Evolutionary conservation across 148 eudicot species (phyloP).

Genomic region (Fallopia convolvulus): DNA sequence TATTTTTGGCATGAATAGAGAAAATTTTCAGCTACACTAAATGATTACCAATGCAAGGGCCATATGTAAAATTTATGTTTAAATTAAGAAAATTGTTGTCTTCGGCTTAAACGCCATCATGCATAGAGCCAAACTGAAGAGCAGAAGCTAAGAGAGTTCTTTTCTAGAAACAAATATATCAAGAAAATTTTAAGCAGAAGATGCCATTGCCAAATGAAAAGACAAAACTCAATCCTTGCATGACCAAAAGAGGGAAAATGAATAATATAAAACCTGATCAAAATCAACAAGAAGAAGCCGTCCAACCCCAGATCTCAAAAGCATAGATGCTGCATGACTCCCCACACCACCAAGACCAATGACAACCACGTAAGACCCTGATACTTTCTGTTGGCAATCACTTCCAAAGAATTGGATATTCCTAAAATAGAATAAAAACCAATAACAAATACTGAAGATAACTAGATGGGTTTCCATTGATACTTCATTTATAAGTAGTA

Average conservation of each 20-base stretch:
- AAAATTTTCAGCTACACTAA: background rate
- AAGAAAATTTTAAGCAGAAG: background rate
- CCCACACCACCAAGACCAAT: slow-evolving; percentile 99
- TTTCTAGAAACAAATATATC: background rate
- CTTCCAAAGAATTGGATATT: slow-evolving; percentile 93
- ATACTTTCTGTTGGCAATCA: slow-evolving; percentile 68
- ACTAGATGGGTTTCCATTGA: background rate
- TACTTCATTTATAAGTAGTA: background rate
- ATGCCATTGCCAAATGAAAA: slow-evolving; percentile 2
- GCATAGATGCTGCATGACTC: slow-evolving; percentile 98
- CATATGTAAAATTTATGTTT: background rate
- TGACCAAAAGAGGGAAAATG: slow-evolving; percentile 1
- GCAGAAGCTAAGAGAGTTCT: background rate
- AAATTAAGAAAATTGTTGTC: background rate
- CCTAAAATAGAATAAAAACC: slow-evolving; percentile 28
- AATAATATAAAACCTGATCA: slow-evolving; percentile 65
- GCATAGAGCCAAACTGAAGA: background rate
- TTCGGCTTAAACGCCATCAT: background rate
- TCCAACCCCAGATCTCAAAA: slow-evolving; percentile 94
- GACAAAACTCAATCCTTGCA: background rate
- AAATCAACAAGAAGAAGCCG: slow-evolving; percentile 90
- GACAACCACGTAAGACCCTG: slow-evolving; percentile 76
- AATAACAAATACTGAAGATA: background rate
- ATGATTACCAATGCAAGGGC: background rate
- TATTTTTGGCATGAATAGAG: background rate